Evolutionary conservation across 2,329 filamentous ascomycete genomes (phyloP).

Genomic region (Clonostachys rosea): DNA sequence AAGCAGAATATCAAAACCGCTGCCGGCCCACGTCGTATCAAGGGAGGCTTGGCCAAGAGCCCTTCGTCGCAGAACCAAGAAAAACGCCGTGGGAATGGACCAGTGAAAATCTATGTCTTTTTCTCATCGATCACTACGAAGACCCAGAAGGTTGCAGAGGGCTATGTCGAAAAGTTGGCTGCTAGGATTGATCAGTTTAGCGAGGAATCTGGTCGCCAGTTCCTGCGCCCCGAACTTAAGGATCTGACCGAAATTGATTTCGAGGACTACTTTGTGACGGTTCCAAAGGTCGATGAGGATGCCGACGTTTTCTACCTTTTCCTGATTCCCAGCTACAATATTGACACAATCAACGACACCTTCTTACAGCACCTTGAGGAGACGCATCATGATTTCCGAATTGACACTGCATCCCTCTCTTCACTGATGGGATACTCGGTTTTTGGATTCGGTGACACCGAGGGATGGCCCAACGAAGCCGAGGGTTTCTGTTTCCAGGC

Average conservation of each 20-base stretch:
- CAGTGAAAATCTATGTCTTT: conserved; percentile 74
- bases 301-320: conserved; percentile 76
- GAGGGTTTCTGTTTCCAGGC: conserved; percentile 94
- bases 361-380: conserved; percentile 86
- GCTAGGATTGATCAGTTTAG: conserved; percentile 44
- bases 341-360: conserved; percentile 84
- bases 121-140: conserved; percentile 85
- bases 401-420: conserved; percentile 81
- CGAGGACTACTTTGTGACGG: conserved; percentile 84
- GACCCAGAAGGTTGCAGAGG: conserved; percentile 69
- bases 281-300: conserved; percentile 56
- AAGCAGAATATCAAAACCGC: conserved; percentile 14
- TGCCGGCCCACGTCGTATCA: conserved; percentile 42
- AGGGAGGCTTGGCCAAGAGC: conserved; percentile 31
- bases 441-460: conserved; percentile 87
- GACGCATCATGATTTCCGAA: conserved; percentile 94
- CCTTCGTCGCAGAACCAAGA: conserved; percentile 14
- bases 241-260: conserved; percentile 86
- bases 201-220: conserved; percentile 25
- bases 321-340: conserved; percentile 87
- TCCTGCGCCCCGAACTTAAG: conserved; percentile 57
- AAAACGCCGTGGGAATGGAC: conserved; percentile 25
- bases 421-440: conserved; percentile 81
- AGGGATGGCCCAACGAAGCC: conserved; percentile 87
- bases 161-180: conserved; percentile 54